Base-by-base conservation (phyloP, 2,329 filamentous ascomycete species). In the Pseudogymnoascus sp. region DNA sequence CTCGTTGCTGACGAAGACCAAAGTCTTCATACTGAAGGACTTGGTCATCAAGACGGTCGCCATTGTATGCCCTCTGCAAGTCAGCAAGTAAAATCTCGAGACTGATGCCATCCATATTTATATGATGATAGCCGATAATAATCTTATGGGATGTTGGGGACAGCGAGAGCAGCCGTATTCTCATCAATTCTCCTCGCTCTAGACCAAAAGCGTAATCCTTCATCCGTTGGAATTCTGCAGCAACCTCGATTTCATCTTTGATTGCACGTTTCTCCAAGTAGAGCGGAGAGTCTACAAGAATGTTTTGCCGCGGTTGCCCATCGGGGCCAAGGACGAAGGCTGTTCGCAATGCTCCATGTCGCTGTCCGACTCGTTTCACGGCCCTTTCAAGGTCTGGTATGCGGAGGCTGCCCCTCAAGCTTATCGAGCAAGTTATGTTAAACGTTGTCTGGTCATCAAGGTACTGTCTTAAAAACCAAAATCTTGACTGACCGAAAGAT, bases 301-400 rank as follows among this genome's bases (percentile, higher is more conserved):
- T 21, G 15, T 24, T n/a, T 41, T 31, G 29, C 35, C 13, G 13
- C 13, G 57, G 17, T 11, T 11, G 64, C 41, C 44, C 8, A 11
- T 41, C 39, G 11, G 15, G 15, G 15, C 17, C 17, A 21, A 41
- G 15, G 17, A 64, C 63, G 60, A 71, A 72, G 5, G 47, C 64
- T 17, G 70, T 72, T 2, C 66, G 65, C 2, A 72, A 60, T 33
- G 66, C 57, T 47, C 71, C 69, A 63, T 73, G 71, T 5, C 67
- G 63, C 4, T 61, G 44, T 3, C 57, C 63, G 6, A 70, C 61
- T 5, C 26, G 17, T 2, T 54, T 36, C 6, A 73, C 50, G 1
- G 71, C 68, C 6, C 60, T 33, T 15, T 66, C 60, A 1, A 72
- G 50, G 5, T 64, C 50, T 1, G 24, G 50, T 4, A 69, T 29